A percentile compares a stretch with the other conserved stretches of the same genome.
Conservation (phyloP, 768 basidiomycete genomes). For the Lactarius hengduanensis region DNA sequence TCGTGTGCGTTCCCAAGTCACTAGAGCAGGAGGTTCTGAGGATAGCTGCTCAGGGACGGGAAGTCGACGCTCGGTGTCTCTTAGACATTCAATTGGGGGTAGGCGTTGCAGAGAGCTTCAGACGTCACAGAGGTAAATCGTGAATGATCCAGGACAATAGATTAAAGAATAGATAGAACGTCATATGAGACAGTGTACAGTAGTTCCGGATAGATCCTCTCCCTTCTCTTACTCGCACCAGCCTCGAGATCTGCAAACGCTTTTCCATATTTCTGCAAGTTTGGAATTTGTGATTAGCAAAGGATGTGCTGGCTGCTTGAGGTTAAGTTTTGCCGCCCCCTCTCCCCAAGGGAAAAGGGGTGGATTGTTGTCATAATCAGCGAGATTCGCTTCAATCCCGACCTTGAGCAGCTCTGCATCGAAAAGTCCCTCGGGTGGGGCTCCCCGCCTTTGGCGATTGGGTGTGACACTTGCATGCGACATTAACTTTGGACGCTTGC, state of each 20-base stretch:
- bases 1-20: conserved; percentile 70
- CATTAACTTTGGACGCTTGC: conserved; percentile 14
- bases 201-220: conserved; percentile 2
- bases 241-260: conserved; percentile 18
- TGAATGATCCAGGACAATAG: conserved; percentile 36
- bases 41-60: conserved; percentile 54
- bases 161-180: conserved; percentile 14
- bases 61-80: conserved; percentile 70
- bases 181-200: conserved; percentile 1
- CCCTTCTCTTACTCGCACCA: conserved; percentile 3
- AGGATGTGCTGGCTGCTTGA: not conserved
- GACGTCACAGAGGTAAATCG: conserved; percentile 59
- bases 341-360: conserved; percentile 13
- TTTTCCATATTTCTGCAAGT: conserved; percentile 22
- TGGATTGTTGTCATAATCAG: conserved; percentile 15
- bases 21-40: conserved; percentile 55
- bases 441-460: not conserved
- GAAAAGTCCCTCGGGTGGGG: not conserved
- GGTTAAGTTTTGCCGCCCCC: conserved; percentile 1
- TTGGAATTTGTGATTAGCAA: conserved; percentile 16
- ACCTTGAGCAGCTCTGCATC: conserved; percentile 15
- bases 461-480: not conserved
- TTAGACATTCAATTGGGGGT: conserved; percentile 72
- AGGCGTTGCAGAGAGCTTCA: conserved; percentile 77
- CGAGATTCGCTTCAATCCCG: conserved; percentile 16